These are phyloP conservation scores for Aquilaria yunnanensis DNA, from an alignment of 345 rosid species.

Conservation along the genomic window DNA sequence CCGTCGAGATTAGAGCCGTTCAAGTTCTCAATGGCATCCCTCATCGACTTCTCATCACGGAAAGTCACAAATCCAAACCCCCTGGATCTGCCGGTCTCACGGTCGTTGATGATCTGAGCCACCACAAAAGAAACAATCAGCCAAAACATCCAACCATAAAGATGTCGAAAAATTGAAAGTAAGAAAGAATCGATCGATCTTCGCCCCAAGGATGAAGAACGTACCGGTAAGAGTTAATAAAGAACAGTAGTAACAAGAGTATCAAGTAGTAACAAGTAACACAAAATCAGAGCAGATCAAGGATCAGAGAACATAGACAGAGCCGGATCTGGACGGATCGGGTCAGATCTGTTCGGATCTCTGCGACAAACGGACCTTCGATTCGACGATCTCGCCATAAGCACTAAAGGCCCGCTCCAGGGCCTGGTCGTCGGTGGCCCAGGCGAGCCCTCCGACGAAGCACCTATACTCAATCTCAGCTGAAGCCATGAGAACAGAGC, in stretches of 20 bases:
- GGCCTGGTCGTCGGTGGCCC: constrained; percentile 75
- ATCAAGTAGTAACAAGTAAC: constrained; percentile 39
- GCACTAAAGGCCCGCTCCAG: constrained; percentile 57
- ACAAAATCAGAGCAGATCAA: constrained; percentile 61
- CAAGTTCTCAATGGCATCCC: constrained; percentile 87
- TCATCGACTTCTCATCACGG: constrained; percentile 66
- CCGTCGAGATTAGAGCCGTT: constrained; percentile 82
- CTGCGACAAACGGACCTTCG: constrained; percentile 90
- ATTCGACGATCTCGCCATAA: constrained; percentile 81
- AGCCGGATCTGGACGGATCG: constrained; percentile 33
- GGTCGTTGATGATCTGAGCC: constrained; percentile 72
- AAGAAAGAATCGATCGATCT: constrained; percentile 56
- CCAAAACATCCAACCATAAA: neutral
- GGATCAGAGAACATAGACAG: constrained; percentile 35
- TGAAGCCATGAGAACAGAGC: constrained; percentile 37
- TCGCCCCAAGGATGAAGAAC: constrained; percentile 79
- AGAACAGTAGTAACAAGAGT: constrained; percentile 60
- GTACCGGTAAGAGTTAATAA: constrained; percentile 69
- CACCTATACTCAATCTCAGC: constrained; percentile 73
- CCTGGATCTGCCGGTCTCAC: constrained; percentile 79
- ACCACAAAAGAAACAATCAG: neutral
- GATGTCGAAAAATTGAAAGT: neutral
- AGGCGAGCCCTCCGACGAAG: constrained; percentile 94
- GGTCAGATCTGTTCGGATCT: constrained; percentile 41
- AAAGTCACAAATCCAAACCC: constrained; percentile 87